phyloP scores from a whole-genome alignment of 768 basidiomycete genomes.

The Russula brevipes region DNA sequence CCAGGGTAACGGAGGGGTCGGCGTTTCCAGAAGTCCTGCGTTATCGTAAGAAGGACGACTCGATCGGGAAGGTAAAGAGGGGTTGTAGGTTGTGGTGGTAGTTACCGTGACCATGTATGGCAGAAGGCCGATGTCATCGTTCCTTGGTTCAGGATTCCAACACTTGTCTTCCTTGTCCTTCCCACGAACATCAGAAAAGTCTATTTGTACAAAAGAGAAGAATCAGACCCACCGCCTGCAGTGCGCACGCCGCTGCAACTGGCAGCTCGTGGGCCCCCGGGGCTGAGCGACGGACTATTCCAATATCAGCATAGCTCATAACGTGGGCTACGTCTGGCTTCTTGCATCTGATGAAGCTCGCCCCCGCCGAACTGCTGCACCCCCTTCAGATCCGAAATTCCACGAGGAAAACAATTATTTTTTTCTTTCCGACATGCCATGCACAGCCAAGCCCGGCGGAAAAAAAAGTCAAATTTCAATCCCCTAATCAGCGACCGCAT shows the following conservation, averaged over 20 bases:
- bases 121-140: slow-evolving; percentile 9
- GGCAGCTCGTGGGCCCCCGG: background rate
- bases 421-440: background rate
- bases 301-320: slow-evolving; percentile 18
- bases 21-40: slow-evolving; percentile 5
- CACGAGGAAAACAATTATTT: background rate
- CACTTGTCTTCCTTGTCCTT: background rate
- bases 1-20: slow-evolving; percentile 13
- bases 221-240: background rate
- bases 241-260: background rate
- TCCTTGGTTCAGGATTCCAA: background rate
- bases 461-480: background rate
- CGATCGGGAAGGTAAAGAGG: slow-evolving; percentile 12
- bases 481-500: background rate
- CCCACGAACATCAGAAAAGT: slow-evolving; percentile 13
- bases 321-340: slow-evolving; percentile 7
- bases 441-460: background rate
- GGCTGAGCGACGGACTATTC: slow-evolving; percentile 7
- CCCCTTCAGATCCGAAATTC: background rate
- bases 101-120: slow-evolving; percentile 22
- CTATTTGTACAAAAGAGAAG: background rate
- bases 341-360: background rate
- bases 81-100: slow-evolving; percentile 11
- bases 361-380: background rate
- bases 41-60: slow-evolving; percentile 15